phyloP scores from a whole-genome alignment of 2,329 filamentous ascomycete species.

The Paramyrothecium roridum region DNA sequence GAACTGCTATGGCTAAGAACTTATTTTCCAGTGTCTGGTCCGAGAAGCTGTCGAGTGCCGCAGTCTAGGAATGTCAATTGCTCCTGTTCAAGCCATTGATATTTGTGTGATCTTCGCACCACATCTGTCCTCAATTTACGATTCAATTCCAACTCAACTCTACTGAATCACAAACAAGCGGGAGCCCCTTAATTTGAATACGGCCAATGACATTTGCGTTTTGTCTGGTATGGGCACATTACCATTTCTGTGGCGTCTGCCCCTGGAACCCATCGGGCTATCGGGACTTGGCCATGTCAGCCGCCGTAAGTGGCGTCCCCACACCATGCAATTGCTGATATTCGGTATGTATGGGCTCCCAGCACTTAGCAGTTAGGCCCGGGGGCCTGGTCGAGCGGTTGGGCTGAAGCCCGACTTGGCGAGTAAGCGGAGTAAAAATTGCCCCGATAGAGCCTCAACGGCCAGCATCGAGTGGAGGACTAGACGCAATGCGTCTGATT shows the following conservation, averaged over 20 bases:
- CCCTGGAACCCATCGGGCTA: background rate
- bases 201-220: background rate
- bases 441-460: background rate
- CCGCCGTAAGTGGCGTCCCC: background rate
- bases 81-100: too few species aligned
- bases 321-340: background rate
- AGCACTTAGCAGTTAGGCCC: background rate
- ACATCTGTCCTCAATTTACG: too few species aligned
- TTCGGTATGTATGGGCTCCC: background rate
- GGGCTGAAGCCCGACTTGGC: background rate
- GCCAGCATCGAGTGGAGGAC: background rate
- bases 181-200: background rate
- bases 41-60: too few species aligned
- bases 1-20: too few species aligned
- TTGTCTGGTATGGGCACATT: background rate
- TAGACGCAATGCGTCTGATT: background rate
- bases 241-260: background rate
- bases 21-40: too few species aligned
- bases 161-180: background rate
- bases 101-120: too few species aligned
- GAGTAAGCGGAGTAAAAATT: background rate
- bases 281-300: background rate
- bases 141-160: background rate
- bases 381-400: background rate
- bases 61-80: too few species aligned